Percentiles rank a stretch among this genome's conserved stretches.
phyloP scores from a whole-genome alignment of 2,329 filamentous ascomycete genomes.

The Neobulgaria alba region DNA sequence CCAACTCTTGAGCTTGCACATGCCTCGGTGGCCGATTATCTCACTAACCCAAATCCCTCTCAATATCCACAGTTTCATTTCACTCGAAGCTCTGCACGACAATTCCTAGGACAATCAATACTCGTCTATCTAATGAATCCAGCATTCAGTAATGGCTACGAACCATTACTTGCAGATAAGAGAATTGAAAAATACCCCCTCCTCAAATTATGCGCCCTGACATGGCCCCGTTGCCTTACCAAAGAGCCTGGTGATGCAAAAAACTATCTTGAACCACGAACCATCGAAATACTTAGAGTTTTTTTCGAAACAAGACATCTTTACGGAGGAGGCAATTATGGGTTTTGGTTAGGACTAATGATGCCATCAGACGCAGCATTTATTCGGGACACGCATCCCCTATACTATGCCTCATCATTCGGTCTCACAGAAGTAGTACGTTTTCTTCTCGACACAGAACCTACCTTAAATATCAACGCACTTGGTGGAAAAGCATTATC shows the following conservation, averaged over 20 bases:
- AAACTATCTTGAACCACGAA: constrained; percentile 5
- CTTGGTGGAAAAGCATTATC: constrained; percentile 14
- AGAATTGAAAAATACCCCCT: not conserved
- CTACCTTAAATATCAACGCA: constrained; percentile 13
- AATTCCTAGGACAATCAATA: not conserved
- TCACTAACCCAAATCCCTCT: not conserved
- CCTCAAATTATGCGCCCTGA: not conserved
- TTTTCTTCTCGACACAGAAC: constrained; percentile 12
- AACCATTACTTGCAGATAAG: not conserved
- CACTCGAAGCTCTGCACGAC: constrained; percentile 7
- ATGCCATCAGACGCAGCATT: constrained; percentile 8
- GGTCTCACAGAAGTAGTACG: constrained; percentile 14
- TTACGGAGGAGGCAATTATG: constrained; percentile 13
- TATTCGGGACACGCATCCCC: constrained; percentile 11
- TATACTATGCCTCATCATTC: constrained; percentile 20
- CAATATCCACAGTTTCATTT: constrained; percentile 14
- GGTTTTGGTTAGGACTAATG: constrained; percentile 16
- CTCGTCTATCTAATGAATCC: not conserved
- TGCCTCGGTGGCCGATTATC: constrained; percentile 17
- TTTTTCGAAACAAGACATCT: constrained; percentile 15
- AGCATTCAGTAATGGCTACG: constrained; percentile 5
- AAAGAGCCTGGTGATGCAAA: not conserved
- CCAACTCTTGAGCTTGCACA: too few relatives aligned
- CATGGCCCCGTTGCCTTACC: not conserved
- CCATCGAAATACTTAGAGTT: constrained; percentile 7